phyloP scores from a whole-genome alignment of 305 asterid genomes.

The Plantago coronopus region DNA sequence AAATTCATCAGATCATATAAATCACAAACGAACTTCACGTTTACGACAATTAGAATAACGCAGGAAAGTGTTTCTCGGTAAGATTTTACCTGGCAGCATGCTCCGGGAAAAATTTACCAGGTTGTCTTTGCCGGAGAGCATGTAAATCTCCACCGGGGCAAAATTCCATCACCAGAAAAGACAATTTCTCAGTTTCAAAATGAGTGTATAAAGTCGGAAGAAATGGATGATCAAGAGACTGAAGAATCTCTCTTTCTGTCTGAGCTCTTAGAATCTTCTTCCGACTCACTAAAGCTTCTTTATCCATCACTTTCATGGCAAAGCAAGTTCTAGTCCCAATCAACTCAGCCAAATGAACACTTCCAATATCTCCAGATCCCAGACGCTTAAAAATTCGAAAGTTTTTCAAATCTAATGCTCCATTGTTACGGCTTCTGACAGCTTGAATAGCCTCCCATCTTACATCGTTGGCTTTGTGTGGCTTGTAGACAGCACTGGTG shows the following conservation, averaged over 20 bases:
- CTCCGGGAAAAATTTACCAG: slow-evolving; percentile 46
- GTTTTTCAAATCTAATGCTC: slow-evolving; percentile 48
- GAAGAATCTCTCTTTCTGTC: slow-evolving; percentile 51
- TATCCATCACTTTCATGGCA: slow-evolving; percentile 77
- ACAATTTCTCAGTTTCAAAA: slow-evolving; percentile 54
- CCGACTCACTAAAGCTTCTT: slow-evolving; percentile 51
- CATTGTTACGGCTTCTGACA: slow-evolving; percentile 46
- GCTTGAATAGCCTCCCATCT: slow-evolving; percentile 66
- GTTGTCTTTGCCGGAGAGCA: slow-evolving; percentile 53
- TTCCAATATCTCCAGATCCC: slow-evolving; percentile 76
- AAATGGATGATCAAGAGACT: slow-evolving; percentile 54
- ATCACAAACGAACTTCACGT: no score
- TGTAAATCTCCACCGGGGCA: slow-evolving; percentile 64
- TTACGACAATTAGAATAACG: no score
- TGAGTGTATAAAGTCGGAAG: slow-evolving; percentile 46
- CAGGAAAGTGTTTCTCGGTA: no score
- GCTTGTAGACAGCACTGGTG: slow-evolving; percentile 48
- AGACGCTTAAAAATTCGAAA: slow-evolving; percentile 54
- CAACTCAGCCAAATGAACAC: slow-evolving; percentile 65
- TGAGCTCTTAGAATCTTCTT: slow-evolving; percentile 57
- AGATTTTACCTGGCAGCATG: slow-evolving; percentile 42
- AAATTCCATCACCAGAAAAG: slow-evolving; percentile 53
- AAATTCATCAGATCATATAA: no score
- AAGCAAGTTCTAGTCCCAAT: slow-evolving; percentile 51
- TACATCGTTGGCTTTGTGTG: slow-evolving; percentile 56